phyloP scores from a whole-genome alignment of 2,329 filamentous ascomycete species.

The Apiospora sp. region DNA sequence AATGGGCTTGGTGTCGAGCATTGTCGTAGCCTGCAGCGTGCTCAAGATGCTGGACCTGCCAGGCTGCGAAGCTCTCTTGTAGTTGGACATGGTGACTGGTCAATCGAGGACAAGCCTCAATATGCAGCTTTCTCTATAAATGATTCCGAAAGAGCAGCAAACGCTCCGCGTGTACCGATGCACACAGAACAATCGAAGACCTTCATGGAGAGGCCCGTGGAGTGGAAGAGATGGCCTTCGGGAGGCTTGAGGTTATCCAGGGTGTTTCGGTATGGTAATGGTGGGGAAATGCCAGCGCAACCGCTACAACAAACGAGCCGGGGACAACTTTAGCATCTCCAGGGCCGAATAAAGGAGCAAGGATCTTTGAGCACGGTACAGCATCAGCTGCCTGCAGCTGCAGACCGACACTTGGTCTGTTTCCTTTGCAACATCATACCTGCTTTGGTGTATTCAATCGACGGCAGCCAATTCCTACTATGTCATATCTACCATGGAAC shows the following conservation, averaged over 20 bases:
- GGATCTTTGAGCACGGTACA: background rate
- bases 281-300: conserved; percentile 17
- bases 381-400: conserved; percentile 14
- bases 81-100: conserved; percentile 41
- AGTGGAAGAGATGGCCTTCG: background rate
- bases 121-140: background rate
- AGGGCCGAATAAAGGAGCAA: conserved; percentile 19
- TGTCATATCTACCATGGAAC: background rate
- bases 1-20: conserved; percentile 78
- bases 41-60: conserved; percentile 69
- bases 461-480: background rate
- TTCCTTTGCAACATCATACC: background rate
- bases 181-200: conserved; percentile 18
- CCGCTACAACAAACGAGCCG: conserved; percentile 11
- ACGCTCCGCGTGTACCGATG: conserved; percentile 11
- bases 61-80: conserved; percentile 48
- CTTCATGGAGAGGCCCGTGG: conserved; percentile 1
- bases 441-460: background rate
- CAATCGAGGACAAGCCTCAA: background rate
- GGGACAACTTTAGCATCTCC: background rate
- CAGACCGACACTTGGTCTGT: too few species aligned
- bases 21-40: conserved; percentile 80
- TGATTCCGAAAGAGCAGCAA: background rate
- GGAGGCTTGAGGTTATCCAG: background rate
- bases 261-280: background rate